Base-by-base conservation (phyloP, 2,329 filamentous ascomycete species). In the Claviceps purpurea region DNA sequence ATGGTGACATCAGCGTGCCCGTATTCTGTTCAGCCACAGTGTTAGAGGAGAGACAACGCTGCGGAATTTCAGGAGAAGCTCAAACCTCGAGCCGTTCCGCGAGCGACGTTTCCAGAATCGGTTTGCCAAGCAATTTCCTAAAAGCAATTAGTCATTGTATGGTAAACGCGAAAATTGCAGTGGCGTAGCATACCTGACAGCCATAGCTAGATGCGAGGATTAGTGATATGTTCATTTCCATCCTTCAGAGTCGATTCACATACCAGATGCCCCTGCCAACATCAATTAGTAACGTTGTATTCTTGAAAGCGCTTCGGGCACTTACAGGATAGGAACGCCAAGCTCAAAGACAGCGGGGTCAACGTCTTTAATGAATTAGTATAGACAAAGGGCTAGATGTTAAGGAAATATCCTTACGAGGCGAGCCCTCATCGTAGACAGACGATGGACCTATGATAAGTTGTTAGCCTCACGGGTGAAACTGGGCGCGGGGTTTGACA, bases 401-500 rank as follows among this genome's bases (percentile, higher is more conserved):
- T 42, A 20, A 16, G 53, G 20, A 39, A 20, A 71, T 68, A 71
- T 22, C 73, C 22, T 49, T 16, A 49, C 47, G 49, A 20, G 49
- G 49, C 14, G 89, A 4, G 87, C 78, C 57, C 75, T 86, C 37
- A 82, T 89, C 87, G 63, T 95, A 95, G 50, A 96, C 90, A 2
- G 85, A 90, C 51, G 72, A 72, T n/a, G 77, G 77, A 5, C 70
- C 66, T 65, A 42, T 13, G 11, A 16, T 11, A 4, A 13, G 20
- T 49, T 1, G 55, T 38, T 41, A 41, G 40, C 14, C 18, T 22
- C n/a, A 40, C 18, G 30, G 18, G 18, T 49, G 56, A 38, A 57
- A 54, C 50, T 40, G 48, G 55, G 50, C 37, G 40, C 6, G 43
- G 3, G 3, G 47, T 14, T 26, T n/a, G 22, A 43, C 22, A 52